phyloP scores from a whole-genome alignment of 345 rosid species.

The Dimocarpus longan region DNA sequence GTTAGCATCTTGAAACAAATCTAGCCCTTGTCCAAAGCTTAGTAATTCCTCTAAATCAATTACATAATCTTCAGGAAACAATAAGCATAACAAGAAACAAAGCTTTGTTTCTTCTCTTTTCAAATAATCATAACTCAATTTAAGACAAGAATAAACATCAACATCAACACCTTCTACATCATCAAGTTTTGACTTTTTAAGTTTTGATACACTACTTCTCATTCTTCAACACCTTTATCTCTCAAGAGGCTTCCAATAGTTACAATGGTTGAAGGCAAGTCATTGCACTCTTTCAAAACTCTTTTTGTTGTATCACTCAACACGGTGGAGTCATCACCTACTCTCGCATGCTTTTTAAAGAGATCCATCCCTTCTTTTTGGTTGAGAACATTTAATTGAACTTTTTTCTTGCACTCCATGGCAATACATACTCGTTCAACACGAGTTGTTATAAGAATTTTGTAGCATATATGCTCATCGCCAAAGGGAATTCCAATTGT shows the following conservation, averaged over 20 bases:
- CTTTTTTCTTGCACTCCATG: background rate
- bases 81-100: slow-evolving; percentile 13
- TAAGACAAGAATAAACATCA: background rate
- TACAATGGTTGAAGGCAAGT: background rate
- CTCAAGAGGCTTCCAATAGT: slow-evolving; percentile 1
- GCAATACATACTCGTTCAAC: background rate
- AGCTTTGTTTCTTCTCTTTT: background rate
- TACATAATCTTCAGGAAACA: slow-evolving; percentile 20
- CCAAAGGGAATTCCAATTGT: slow-evolving; percentile 18
- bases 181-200: slow-evolving; percentile 11
- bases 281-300: slow-evolving; percentile 1
- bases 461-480: background rate
- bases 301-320: background rate
- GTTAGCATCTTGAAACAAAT: background rate
- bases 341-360: background rate
- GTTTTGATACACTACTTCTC: background rate
- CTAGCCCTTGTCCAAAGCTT: background rate
- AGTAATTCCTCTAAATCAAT: background rate
- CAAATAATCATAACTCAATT: slow-evolving; percentile 6
- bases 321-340: too few relatives aligned
- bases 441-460: slow-evolving; percentile 21
- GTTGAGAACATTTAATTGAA: background rate
- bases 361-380: slow-evolving; percentile 16
- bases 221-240: background rate
- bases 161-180: background rate